Base-by-base conservation (phyloP, 495 filamentous ascomycete species). In the Aspergillus diversus region DNA sequence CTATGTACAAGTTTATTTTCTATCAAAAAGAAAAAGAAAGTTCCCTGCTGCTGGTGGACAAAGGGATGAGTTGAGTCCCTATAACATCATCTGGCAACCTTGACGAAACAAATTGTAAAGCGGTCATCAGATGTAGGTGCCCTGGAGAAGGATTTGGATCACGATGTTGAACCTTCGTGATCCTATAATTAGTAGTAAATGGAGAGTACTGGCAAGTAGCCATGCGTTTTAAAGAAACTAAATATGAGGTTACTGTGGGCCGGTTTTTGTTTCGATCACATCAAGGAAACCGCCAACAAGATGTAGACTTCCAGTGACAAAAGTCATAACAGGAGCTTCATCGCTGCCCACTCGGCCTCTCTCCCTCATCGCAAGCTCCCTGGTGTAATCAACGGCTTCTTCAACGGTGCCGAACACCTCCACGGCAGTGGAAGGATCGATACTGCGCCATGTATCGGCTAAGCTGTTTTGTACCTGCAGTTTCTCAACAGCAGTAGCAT, bases 251-350 rank as follows among this genome's bases (percentile, higher is more conserved):
- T 34, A n/a, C 47, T 21, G 21, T 4, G n/a, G 16, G 47, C 27
- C 11, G 16, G 77, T 75, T 53, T 81, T 81, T n/a, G 79, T 82
- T 70, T 92, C 91, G 55, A 98, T 77, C 5, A 89, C 86, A 72
- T 90, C 89, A 33, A 97, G 74, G 61, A 92, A 79, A 0, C 90
- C 89, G 5, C 94, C 93, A 1, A 97, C 91, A 8, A 98, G 82
- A 78, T 97, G 92, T 61, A 97, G 81, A 71, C 92, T 97, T 6
- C 94, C 94, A 17, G 94, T 97, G 34, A 92, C 81, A 69, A 84
- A 77, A 6, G 80, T 78, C 80, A 80, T 81, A 11, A 81, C 76
- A 16, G 77, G 74, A 1, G 76, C 67, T 60, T 78, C 78, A 31
- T 77, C 72, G 8, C 73, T 64, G 21, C 61, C 71, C 0, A 72